Evolutionary conservation across 768 basidiomycete genomes (phyloP).

Genomic region (Tricholoma saponaceum): DNA sequence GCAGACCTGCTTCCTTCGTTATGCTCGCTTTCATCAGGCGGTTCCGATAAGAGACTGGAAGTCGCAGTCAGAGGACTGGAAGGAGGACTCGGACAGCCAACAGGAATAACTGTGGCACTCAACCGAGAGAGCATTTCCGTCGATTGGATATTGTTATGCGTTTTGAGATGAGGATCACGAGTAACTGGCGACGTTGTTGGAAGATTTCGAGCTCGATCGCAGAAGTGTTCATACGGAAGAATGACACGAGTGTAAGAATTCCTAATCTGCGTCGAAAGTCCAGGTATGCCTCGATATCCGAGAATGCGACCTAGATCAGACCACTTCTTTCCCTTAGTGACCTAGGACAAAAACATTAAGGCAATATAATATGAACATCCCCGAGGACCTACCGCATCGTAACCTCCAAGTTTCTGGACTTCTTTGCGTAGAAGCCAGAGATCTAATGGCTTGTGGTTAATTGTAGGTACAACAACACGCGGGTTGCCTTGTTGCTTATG

Average conservation of each 20-base stretch:
- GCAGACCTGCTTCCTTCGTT: conserved; percentile 47
- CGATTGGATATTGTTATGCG: conserved; percentile 45
- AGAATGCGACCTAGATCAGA: conserved; percentile 76
- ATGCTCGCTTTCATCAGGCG: conserved; percentile 70
- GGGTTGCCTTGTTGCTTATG: conserved; percentile 94
- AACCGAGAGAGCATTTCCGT: conserved; percentile 36
- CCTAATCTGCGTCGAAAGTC: conserved; percentile 84
- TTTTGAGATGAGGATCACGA: conserved; percentile 47
- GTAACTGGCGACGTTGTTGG: conserved; percentile 45
- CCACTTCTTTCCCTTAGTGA: conserved; percentile 85
- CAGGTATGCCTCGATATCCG: conserved; percentile 79
- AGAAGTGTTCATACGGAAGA: conserved; percentile 93
- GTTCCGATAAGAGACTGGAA: conserved; percentile 76
- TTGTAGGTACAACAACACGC: conserved; percentile 87
- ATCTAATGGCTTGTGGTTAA: conserved; percentile 91
- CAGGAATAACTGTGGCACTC: conserved; percentile 29
- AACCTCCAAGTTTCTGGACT: conserved; percentile 85
- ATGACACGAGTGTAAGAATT: conserved; percentile 89
- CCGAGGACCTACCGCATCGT: conserved; percentile 61
- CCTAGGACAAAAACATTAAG: conserved; percentile 40
- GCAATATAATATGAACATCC: conserved; percentile 6
- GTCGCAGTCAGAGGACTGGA: conserved; percentile 74
- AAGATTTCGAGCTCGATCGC: conserved; percentile 67
- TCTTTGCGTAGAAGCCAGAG: conserved; percentile 92
- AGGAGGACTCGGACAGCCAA: conserved; percentile 54